Percentiles rank a stretch among this genome's conserved stretches.
Evolutionary conservation across 1,284 basidiomycete genomes (phyloP).

Genomic region (Tilletia caries): DNA sequence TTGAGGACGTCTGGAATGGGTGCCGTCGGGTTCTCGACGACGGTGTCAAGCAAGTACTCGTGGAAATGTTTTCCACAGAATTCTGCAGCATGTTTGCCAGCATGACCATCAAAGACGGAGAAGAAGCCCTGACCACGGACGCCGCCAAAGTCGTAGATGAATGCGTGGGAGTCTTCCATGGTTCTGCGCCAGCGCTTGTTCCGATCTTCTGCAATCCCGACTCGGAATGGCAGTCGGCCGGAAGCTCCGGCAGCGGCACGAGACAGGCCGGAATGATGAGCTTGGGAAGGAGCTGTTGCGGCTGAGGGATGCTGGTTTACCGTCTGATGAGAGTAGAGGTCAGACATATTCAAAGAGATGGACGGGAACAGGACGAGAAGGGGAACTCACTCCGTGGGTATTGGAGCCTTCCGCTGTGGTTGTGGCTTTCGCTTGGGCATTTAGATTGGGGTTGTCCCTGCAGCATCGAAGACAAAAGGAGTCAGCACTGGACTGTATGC

Average conservation of each 20-base stretch:
- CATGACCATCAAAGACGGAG: slow-evolving; percentile 96
- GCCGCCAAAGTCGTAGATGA: slow-evolving; percentile 85
- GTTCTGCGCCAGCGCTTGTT: slow-evolving; percentile 80
- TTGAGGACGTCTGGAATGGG: slow-evolving; percentile 86
- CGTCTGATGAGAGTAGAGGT: slow-evolving; percentile 23
- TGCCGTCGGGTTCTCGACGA: slow-evolving; percentile 57
- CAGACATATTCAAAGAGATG: slow-evolving; percentile 6
- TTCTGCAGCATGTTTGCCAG: slow-evolving; percentile 96
- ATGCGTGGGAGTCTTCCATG: slow-evolving; percentile 98
- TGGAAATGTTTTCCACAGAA: slow-evolving; percentile 98
- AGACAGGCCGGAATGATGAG: slow-evolving; percentile 2
- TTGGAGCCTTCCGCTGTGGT: slow-evolving; percentile 68
- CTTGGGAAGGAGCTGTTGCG: background rate
- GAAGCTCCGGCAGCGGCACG: slow-evolving; percentile 2
- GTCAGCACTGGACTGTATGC: too few species aligned
- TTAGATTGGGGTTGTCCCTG: slow-evolving; percentile 45
- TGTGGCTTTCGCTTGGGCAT: slow-evolving; percentile 73
- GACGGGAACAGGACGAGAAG: background rate
- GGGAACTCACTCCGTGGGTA: slow-evolving; percentile 67
- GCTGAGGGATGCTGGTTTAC: slow-evolving; percentile 39
- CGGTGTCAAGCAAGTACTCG: slow-evolving; percentile 60
- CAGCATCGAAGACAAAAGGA: background rate
- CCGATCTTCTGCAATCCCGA: slow-evolving; percentile 82
- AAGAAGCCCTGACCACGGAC: slow-evolving; percentile 94
- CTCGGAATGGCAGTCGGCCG: slow-evolving; percentile 57